Evolutionary conservation across 257 asterid species (phyloP), one percentile per base, ranked within the genome.

Genomic region (Solanum dulcamara): DNA sequence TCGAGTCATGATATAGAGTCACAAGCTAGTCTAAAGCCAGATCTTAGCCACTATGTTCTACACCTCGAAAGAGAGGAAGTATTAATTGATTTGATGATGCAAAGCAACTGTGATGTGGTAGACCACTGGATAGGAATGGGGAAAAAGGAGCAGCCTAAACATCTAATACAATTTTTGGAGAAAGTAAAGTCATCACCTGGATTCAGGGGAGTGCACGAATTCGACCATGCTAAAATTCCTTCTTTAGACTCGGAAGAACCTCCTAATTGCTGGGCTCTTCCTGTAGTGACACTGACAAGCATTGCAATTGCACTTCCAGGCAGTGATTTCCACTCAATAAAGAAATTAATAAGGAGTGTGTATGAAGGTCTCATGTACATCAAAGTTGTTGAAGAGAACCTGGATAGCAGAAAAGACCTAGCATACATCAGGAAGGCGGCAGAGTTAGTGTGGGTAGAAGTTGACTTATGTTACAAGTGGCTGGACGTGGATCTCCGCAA

Each of bases 261-360:
- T 81, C 96, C 93, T 17, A 89, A 93, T 85, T 89, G 96, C 91
- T 96, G 99, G 99, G 96, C 98, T 57, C 98, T 96, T 79, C 98
- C 99, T 20, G 91, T 94, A 81, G 99, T 90, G 85, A 94, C 89
- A 11, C 71, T 89, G 26, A 81, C 89, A 55, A 84, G 89, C 85
- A 87, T 90, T 6, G 93, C 89, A 3, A 81, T 88, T 18, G 83
- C 90, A 30, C 89, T 90, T 83, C 87, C 93, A 2, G 83, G 79
- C 55, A 30, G 87, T 3, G 15, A 74, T 20, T 26, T 37, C 51
- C 75, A 83, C 6, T 40, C 44, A 22, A 37, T 42, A 7, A 81
- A 77, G 12, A 59, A 22, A 50, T 40, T 90, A 5, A 2, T 88
- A 38, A 33, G 80, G n/a, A 28, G 86, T 14, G 83, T 87, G 26